Base-by-base conservation (phyloP, 2,329 filamentous ascomycete genomes). In the Nothomitra cinnamomea region DNA sequence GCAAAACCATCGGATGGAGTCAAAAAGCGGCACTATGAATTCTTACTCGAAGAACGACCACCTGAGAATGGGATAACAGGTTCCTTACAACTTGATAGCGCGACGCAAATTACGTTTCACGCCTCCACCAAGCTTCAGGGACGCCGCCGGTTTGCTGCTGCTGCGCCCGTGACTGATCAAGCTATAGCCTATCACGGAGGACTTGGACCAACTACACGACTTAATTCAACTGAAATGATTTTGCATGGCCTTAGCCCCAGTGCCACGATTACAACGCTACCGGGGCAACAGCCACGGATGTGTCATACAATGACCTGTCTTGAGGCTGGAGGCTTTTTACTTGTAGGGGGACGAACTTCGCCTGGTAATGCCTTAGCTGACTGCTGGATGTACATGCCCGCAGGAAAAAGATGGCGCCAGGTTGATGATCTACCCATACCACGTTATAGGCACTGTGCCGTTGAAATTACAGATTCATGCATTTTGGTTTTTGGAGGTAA, bases 291-390 rank as follows among this genome's bases (percentile, higher is more conserved):
- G 45, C 32, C 60, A 42, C 56, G 82, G 45, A 82, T 90, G 72
- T 92, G 86, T 60, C 86, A 92, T 64, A 83, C 85, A 0, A 71
- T 88, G 19, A 89, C 84, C 19, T 72, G 79, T 50, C 63, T 94
- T 3, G 75, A 73, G 1, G 68, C 72, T 35, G 66, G 67, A 21
- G 76, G 77, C 15, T 75, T 74, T 56, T 66, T 95, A 10, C 70
- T 95, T 48, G 74, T 78, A 28, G 89, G 90, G 22, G 90, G 90
- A 3, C 77, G 89, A 56, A 73, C 76, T n/a, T 90, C 87, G 6
- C 88, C 89, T 3, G 73, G 80, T 12, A 75, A 73, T 28, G 80
- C 80, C 1, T 70, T 87, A 42, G 70, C 71, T 36, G 85, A 92
- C 64, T 88, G 84, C 60, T 95, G 87, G 87, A 60, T 88, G 1